These are phyloP conservation scores for Canariomyces notabilis DNA, from an alignment of 2,329 filamentous ascomycete genomes.

Conservation along the genomic window DNA sequence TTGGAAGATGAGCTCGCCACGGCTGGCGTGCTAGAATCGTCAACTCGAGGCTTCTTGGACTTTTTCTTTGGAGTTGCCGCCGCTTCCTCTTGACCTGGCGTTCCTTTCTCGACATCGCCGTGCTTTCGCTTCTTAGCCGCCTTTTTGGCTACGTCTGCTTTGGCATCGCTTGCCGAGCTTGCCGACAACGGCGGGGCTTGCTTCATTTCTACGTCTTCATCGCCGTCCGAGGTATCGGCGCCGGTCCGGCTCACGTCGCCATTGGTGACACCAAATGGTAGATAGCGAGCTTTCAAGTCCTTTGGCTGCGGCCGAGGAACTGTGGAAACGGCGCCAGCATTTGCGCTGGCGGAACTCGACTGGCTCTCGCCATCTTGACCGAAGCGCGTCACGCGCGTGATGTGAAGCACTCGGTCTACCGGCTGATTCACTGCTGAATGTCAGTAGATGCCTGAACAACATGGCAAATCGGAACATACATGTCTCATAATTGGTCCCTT, in stretches of 20 bases:
- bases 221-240: constrained; percentile 38
- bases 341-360: constrained; percentile 6
- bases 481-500: constrained; percentile 49
- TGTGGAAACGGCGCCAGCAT: constrained; percentile 45
- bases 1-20: constrained; percentile 12
- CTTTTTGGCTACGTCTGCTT: constrained; percentile 16
- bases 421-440: constrained; percentile 35
- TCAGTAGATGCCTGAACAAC: constrained; percentile 23
- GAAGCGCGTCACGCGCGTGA: constrained; percentile 59
- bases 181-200: constrained; percentile 30
- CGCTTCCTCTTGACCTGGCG: constrained; percentile 16
- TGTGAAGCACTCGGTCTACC: constrained; percentile 57
- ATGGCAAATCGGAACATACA: constrained; percentile 37
- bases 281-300: constrained; percentile 62
- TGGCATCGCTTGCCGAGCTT: constrained; percentile 8
- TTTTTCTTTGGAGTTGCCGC: constrained; percentile 27
- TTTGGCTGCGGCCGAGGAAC: constrained; percentile 59
- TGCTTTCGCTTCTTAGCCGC: constrained; percentile 38
- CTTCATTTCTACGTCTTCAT: constrained; percentile 42
- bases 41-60: constrained; percentile 26
- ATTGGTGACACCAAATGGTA: constrained; percentile 55
- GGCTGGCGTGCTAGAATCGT: constrained; percentile 11
- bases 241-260: constrained; percentile 34
- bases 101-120: constrained; percentile 25
- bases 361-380: constrained; percentile 34